Percentiles rank a stretch among this genome's conserved stretches.
Conservation (phyloP, 2,329 filamentous ascomycete species). For the Epichloe sp. region DNA sequence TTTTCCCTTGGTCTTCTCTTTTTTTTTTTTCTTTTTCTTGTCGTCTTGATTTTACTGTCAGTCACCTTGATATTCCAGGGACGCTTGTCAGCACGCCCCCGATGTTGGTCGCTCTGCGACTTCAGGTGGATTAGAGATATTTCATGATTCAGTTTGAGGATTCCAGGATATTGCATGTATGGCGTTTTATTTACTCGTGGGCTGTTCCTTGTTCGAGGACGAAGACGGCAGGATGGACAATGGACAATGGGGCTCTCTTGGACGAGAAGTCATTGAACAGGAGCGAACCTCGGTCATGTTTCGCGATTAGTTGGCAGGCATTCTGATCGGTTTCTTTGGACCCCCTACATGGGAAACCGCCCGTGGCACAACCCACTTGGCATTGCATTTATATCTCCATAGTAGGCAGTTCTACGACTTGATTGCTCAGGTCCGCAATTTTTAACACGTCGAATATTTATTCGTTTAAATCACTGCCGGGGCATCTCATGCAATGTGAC, state of each 20-base stretch:
- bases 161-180: slow-evolving; percentile 6
- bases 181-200: slow-evolving; percentile 3
- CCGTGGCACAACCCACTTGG: slow-evolving; percentile 5
- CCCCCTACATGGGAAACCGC: slow-evolving; percentile 1
- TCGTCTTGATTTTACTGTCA: neutral
- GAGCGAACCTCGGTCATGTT: neutral
- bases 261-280: neutral
- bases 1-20: neutral
- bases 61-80: neutral
- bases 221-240: neutral
- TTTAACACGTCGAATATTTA: too few relatives aligned
- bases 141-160: neutral
- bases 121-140: neutral
- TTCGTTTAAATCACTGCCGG: neutral
- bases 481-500: neutral
- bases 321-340: neutral
- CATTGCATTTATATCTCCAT: neutral
- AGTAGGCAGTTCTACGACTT: neutral
- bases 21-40: neutral
- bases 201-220: neutral
- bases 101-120: neutral
- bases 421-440: neutral
- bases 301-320: neutral
- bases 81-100: neutral
- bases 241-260: neutral